Evolutionary conservation across 1,284 basidiomycete species (phyloP), one percentile per base, ranked within the genome.

Genomic region (Clitocybe nebularis): DNA sequence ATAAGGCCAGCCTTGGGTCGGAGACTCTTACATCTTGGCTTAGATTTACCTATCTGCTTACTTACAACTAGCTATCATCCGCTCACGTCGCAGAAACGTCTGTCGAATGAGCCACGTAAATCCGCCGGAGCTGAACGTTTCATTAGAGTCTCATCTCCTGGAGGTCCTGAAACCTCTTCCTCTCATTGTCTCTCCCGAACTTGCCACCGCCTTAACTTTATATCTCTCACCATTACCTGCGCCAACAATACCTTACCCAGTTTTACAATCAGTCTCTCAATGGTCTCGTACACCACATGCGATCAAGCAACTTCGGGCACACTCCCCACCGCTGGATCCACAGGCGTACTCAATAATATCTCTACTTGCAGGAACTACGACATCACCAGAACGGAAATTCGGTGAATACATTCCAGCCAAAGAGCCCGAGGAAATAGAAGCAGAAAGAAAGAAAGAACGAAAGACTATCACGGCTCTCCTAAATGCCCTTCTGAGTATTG

Each of bases 341-440:
- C 60, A 63, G 17, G 67, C 71, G 13, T 89, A 85, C 57, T 66
- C 71, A 8, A 87, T 87, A 76, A 63, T 88, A 36, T 64, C 84
- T n/a, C 66, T 90, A 19, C 75, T 90, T 2, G 86, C 88, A 13
- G 87, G 87, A 20, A 74, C 81, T 2, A 75, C 71, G 24, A 83
- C 86, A 11, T 83, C 83, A 4, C 87, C 88, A 10, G 78, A 84
- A 44, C 75, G 82, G 38, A 77, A 71, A 35, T 83, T 86, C 46
- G 79, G 80, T 22, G 54, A 62, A 19, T 73, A 73, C 48, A 47
- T 58, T 3, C 68, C 71, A 11, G 66, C 69, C 11, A 59, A 63
- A 40, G 68, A 69, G 32, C 67, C 69, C 20, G 72, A 69, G 45
- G 61, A 70, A 36, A 49, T 69, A 8, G 68, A 64, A 34, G 66